These are phyloP conservation scores for Hemileccinum rubropunctum DNA, from an alignment of 768 basidiomycete genomes.

Conservation along the genomic window DNA sequence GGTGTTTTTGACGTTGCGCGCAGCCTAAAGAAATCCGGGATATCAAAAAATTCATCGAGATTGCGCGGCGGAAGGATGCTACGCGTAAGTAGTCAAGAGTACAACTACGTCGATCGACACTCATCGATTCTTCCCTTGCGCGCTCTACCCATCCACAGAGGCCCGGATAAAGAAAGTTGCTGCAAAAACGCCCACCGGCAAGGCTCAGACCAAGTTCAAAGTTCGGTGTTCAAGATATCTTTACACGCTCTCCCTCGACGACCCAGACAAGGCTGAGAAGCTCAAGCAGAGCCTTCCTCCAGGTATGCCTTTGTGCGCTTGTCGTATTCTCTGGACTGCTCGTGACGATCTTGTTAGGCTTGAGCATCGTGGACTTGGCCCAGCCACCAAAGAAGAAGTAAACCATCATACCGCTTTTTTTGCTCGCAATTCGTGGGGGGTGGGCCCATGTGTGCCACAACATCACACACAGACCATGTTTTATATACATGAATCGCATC, in stretches of 20 bases:
- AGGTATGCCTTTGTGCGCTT: slow-evolving; percentile 52
- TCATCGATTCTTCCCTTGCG: background rate
- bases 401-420: slow-evolving; percentile 14
- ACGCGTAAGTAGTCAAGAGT: slow-evolving; percentile 63
- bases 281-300: slow-evolving; percentile 93
- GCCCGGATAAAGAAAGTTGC: slow-evolving; percentile 96
- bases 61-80: slow-evolving; percentile 96
- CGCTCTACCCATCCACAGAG: slow-evolving; percentile 48
- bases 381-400: slow-evolving; percentile 67
- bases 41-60: slow-evolving; percentile 98
- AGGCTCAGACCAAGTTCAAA: slow-evolving; percentile 96
- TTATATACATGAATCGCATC: slow-evolving; percentile 23
- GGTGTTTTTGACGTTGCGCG: slow-evolving; percentile 3
- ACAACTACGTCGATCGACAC: background rate
- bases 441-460: slow-evolving; percentile 1
- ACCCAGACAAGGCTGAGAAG: slow-evolving; percentile 98
- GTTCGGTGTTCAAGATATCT: slow-evolving; percentile 94
- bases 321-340: background rate
- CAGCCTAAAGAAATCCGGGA: slow-evolving; percentile 98
- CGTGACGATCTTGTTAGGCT: slow-evolving; percentile 43
- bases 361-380: slow-evolving; percentile 69
- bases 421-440: background rate
- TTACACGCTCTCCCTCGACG: slow-evolving; percentile 95
- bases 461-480: slow-evolving; percentile 9
- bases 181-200: slow-evolving; percentile 62